phyloP scores from a whole-genome alignment of 495 filamentous ascomycete genomes.

The Penicillium macrosclerotiorum region DNA sequence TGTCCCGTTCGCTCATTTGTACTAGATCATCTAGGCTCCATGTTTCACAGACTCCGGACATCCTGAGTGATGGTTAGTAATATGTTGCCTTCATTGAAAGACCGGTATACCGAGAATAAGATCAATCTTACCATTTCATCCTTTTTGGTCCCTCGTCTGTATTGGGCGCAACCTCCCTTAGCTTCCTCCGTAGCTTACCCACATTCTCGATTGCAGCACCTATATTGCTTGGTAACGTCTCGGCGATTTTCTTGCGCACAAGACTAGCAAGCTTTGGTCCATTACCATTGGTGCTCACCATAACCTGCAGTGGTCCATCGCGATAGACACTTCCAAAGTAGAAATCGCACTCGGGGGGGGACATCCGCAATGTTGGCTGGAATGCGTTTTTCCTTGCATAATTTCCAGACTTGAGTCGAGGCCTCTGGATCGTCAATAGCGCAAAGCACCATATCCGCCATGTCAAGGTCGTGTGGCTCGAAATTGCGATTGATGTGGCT shows the following conservation, averaged over 20 bases:
- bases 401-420: conserved; percentile 82
- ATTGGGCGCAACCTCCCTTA: conserved; percentile 72
- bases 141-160: conserved; percentile 76
- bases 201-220: conserved; percentile 83
- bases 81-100: too few relatives aligned
- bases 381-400: conserved; percentile 81
- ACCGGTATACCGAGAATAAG: too few relatives aligned
- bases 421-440: conserved; percentile 90
- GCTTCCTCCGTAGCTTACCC: conserved; percentile 72
- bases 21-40: conserved; percentile 87
- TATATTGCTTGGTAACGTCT: conserved; percentile 67
- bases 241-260: conserved; percentile 79
- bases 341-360: conserved; percentile 94
- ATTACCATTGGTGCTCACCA: conserved; percentile 98
- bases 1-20: conserved; percentile 78
- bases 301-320: conserved; percentile 93
- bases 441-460: conserved; percentile 81
- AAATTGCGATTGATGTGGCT: conserved; percentile 79
- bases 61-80: too few relatives aligned
- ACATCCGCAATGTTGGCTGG: conserved; percentile 97
- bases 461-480: conserved; percentile 74
- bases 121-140: conserved; percentile 90
- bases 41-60: conserved; percentile 84
- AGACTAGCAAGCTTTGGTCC: conserved; percentile 88
- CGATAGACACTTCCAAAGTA: conserved; percentile 96